Evolutionary conservation across 1,284 basidiomycete species (phyloP), one percentile per base, ranked within the genome.

Genomic region (Ceratobasidium sp.): DNA sequence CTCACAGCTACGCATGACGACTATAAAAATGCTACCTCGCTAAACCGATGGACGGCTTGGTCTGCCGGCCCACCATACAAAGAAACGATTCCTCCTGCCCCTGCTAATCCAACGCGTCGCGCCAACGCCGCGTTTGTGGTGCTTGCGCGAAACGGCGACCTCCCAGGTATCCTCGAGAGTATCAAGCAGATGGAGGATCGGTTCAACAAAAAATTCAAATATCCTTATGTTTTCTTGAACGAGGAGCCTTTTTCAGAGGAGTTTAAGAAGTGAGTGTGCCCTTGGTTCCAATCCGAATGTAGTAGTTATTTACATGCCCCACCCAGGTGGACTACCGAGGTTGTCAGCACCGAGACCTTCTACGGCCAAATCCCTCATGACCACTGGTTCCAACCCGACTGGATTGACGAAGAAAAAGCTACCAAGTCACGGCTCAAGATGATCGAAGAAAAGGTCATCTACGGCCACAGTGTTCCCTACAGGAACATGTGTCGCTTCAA

Each of bases 401-500:
- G 92, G 92, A 92, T 94, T 78, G 92, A 94, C 79, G 92, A 94
- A 82, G 86, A 89, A 5, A 88, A 87, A 66, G 94, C 95, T 1
- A 86, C 84, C n/a, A 33, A 33, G 33, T 88, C 89, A 26, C 87
- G 95, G 74, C 86, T 89, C 67, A 87, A 87, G 79, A 90, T 97
- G 94, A 87, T 90, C n/a, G 87, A 89, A 81, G 87, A 95, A 75
- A 89, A 91, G 78, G 94, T 98, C 81, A 96, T 97, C 71, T 98
- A 98, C 80, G 96, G 61, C 42, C 68, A 80, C 77, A 54, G 59
- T 66, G 66, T 79, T 10, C 82, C 80, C 90, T 95, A 95, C 82
- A 91, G 93, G 69, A 94, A 95, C 80, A 95, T 97, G 96, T 98
- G 96, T 83, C 91, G 97, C 26, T 98, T 93, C 87, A 96, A 98